Base-by-base conservation (phyloP, 2,329 filamentous ascomycete genomes). In the Didymella pomorum region DNA sequence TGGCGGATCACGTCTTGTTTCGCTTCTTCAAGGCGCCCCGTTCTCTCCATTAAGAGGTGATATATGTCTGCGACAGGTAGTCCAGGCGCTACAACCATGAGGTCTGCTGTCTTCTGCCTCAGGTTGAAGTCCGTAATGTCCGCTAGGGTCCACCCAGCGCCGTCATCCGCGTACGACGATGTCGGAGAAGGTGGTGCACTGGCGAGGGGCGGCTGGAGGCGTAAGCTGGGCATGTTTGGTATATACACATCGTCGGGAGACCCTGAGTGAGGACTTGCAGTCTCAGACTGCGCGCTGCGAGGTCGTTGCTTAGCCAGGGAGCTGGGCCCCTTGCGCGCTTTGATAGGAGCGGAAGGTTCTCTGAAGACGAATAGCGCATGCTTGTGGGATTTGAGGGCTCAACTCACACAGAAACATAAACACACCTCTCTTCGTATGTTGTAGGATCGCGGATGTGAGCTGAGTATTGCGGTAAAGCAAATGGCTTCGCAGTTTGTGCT, bases 41-140 rank as follows among this genome's bases (percentile, higher is more conserved):
- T 49, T 8, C 21, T 56, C 9, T 68, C 63, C 6, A 62, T 21
- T 6, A 70, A 47, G 5, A 72, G 52, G 21, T 65, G 33, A 39
- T 67, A 62, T 3, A 70, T 28, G 9, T 69, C 58, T 2, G 52
- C 33, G 3, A 70, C 50, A 1, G 64, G 61, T 11, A 71, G 16
- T 2, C 28, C 43, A 0, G 68, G 68, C 26, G 63, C 65, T 8
- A 68, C 51, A 2, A 58, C 64, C 63, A 68, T 65, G 8, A 69
- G 43, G 2, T 65, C 48, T 0, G 65, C 63, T 7, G 68, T 65
- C 16, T 67, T 64, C 8, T 47, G 54, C 4, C 69, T 56, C 3
- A 58, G 3, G 3, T 37, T 12, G 21, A 61, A 62, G 25, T 69
- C 59, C 0, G 42, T 25, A 10, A 71, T 68, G 23, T 70, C 62